Evolutionary conservation across 2,329 filamentous ascomycete species (phyloP), one percentile per base, ranked within the genome.

Genomic region (Fonsecaea pugnacius): DNA sequence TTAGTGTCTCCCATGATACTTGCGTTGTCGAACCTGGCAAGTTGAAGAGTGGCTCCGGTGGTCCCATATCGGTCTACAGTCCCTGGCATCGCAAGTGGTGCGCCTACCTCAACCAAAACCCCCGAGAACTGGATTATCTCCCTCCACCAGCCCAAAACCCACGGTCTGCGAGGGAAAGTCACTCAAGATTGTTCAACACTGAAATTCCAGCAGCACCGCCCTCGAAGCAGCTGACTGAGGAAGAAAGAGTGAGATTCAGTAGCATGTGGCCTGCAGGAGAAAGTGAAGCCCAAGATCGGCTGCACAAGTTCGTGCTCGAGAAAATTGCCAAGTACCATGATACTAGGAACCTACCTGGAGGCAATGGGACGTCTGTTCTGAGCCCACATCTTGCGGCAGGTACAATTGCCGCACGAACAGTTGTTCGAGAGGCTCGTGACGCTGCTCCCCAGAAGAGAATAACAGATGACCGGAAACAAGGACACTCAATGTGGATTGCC

Each of bases 1-100:
- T 96, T 69, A 83, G 88, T n/a, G 84, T 88, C 0, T 82, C 89
- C 1, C 91, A 93, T 65, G 93, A 96, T 75, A 91, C 90, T 4
- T 95, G 92, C 69, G 86, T 96, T 0, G 91, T 96, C 0, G 83
- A 87, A 0, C 92, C 93, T 0, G 91, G 91, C 0, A 78, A 80
- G 40, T 76, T 96, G 40, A 78, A 78, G 18, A 91, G 83, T 4
- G 54, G 46, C n/a, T 77, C 82, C 2, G 91, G 92, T 1, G 91
- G 86, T 60, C 91, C 94, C 71, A 96, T 95, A 71, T 86, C 91
- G 0, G 91, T 96, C 0, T 96, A 95, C 71, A 87, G 83, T 1
- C 93, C 92, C 0, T 96, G 92, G 91, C 94, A 85, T 73, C 83
- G 87, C 16, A 73, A 89, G 0, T 96, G 92, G 92, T 77, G 92